These are phyloP conservation scores for Solanum bulbocastanum DNA, from an alignment of 257 asterid species.

Conservation along the genomic window DNA sequence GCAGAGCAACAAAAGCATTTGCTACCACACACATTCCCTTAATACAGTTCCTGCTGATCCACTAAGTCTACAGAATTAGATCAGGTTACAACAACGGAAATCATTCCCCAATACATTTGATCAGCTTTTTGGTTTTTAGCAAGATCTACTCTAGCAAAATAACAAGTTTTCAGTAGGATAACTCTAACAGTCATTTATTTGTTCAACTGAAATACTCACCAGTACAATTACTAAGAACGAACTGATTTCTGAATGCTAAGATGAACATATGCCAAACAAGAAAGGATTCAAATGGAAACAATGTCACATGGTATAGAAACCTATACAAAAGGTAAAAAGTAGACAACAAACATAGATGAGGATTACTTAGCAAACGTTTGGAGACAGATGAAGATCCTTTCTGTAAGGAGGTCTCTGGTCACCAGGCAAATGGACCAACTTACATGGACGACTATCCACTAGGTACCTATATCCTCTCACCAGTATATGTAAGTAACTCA, in stretches of 20 bases:
- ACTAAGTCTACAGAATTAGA: neutral
- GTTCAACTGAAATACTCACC: neutral
- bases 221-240: neutral
- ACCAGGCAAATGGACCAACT: neutral
- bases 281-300: neutral
- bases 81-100: neutral
- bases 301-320: neutral
- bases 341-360: neutral
- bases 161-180: neutral
- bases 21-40: neutral
- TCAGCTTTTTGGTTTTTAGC: neutral
- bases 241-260: neutral
- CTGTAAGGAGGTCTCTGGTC: neutral
- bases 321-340: neutral
- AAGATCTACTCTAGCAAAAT: neutral
- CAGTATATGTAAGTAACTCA: neutral
- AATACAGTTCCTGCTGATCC: neutral
- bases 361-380: neutral
- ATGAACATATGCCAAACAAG: neutral
- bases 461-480: neutral
- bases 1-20: neutral
- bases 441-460: neutral
- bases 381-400: neutral
- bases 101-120: neutral
- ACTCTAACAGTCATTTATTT: neutral